phyloP scores from a whole-genome alignment of 805 yeast species.

The Barnettozyma sucrosica region DNA sequence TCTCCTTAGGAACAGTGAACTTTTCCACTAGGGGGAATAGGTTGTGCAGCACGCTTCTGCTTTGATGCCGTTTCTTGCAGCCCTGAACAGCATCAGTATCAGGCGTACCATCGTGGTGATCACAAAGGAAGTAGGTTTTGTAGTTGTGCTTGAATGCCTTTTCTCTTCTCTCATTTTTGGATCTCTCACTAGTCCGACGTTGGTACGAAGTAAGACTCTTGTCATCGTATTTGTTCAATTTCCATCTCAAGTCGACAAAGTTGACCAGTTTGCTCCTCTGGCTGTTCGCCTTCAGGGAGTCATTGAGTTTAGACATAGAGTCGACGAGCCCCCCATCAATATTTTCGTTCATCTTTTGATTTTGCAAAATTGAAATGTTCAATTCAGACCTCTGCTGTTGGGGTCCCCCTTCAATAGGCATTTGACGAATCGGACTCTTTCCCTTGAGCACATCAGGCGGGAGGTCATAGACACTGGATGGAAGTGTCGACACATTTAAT shows the following conservation, averaged over 20 bases:
- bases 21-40: conserved; percentile 89
- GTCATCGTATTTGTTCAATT: conserved; percentile 19
- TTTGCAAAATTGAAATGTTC: conserved; percentile 1
- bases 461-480: conserved; percentile 5
- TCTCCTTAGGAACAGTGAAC: conserved; percentile 61
- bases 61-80: neutral
- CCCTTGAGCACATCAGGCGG: neutral
- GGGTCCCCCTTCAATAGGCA: neutral
- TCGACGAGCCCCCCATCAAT: conserved; percentile 12
- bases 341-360: neutral
- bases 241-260: conserved; percentile 12
- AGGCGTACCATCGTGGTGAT: conserved; percentile 1
- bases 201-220: conserved; percentile 7
- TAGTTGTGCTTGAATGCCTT: conserved; percentile 41
- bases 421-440: neutral
- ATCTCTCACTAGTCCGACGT: conserved; percentile 7
- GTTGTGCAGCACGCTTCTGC: conserved; percentile 35
- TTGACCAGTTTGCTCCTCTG: neutral
- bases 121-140: conserved; percentile 30
- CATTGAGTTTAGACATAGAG: conserved; percentile 20
- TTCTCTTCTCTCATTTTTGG: conserved; percentile 2
- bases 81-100: conserved; percentile 10
- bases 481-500: conserved; percentile 4
- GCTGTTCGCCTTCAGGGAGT: neutral
- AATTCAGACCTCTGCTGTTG: neutral